Evolutionary conservation across 768 basidiomycete genomes (phyloP).

Genomic region (Lactarius tabidus): DNA sequence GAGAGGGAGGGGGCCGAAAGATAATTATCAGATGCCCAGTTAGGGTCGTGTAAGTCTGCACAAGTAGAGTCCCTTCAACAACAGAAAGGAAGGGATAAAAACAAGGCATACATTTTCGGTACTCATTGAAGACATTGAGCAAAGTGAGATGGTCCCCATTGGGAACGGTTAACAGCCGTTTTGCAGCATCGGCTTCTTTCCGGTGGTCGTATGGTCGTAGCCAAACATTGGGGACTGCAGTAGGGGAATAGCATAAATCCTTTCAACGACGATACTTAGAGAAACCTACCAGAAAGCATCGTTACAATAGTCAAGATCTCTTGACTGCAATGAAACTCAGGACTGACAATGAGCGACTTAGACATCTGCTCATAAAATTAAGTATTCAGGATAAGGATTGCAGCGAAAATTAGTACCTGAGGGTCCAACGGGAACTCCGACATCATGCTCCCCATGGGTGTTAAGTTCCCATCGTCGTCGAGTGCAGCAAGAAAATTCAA

Average conservation of each 20-base stretch:
- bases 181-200: conserved; percentile 90
- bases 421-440: conserved; percentile 99
- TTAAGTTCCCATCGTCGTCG: conserved; percentile 91
- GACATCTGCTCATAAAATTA: conserved; percentile 51
- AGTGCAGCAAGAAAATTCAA: conserved; percentile 89
- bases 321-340: conserved; percentile 94
- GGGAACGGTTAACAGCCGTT: conserved; percentile 81
- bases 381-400: neutral
- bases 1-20: conserved; percentile 76
- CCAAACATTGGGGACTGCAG: conserved; percentile 87
- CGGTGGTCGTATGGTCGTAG: conserved; percentile 82
- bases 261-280: neutral
- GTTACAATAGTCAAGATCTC: conserved; percentile 93
- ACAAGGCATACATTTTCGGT: conserved; percentile 61
- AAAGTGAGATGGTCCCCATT: conserved; percentile 96
- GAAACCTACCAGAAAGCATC: conserved; percentile 78
- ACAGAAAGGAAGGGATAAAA: neutral
- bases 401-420: conserved; percentile 47
- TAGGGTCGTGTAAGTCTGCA: conserved; percentile 50
- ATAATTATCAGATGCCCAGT: conserved; percentile 91
- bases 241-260: neutral
- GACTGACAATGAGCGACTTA: conserved; percentile 90
- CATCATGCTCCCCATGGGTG: conserved; percentile 84
- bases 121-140: conserved; percentile 93
- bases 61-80: neutral